These are phyloP conservation scores for Powellomyces hirtus DNA, from an alignment of 192 early-diverging fungal species.

Conservation along the genomic window DNA sequence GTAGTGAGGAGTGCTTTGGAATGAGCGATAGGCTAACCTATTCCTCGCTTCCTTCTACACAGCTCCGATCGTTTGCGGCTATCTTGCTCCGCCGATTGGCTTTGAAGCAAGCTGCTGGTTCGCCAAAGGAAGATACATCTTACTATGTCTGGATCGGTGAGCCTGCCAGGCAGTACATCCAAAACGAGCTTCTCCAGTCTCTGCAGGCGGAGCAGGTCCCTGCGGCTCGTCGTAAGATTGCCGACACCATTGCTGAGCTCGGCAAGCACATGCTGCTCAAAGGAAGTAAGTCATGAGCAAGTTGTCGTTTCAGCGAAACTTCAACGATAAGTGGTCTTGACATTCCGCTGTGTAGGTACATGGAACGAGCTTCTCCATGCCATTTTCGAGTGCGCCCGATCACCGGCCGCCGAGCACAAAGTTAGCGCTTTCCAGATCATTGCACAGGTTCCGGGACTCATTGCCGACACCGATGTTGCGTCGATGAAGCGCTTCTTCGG, in stretches of 20 bases:
- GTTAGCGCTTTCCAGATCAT: constrained; percentile 92
- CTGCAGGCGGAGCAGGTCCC: constrained; percentile 72
- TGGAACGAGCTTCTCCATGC: constrained; percentile 83
- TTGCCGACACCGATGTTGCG: constrained; percentile 68
- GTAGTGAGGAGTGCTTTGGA: no score
- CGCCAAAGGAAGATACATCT: constrained; percentile 48
- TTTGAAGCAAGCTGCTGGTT: constrained; percentile 24
- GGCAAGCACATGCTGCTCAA: constrained; percentile 49
- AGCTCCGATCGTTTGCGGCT: constrained; percentile 66
- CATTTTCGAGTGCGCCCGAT: constrained; percentile 79
- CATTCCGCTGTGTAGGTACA: constrained; percentile 40
- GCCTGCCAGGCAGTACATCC: constrained; percentile 63
- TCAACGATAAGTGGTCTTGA: not conserved
- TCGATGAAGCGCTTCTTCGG: constrained; percentile 71
- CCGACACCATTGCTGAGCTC: constrained; percentile 91
- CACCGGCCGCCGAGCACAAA: constrained; percentile 69
- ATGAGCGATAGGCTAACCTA: no score
- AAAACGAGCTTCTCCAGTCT: constrained; percentile 74
- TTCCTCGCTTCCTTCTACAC: no score
- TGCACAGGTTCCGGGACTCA: constrained; percentile 73
- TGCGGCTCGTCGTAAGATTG: constrained; percentile 85
- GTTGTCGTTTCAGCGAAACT: not conserved
- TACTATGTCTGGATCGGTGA: constrained; percentile 75
- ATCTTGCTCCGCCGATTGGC: constrained; percentile 72
- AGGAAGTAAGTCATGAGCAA: constrained; percentile 21